phyloP scores from a whole-genome alignment of 306 rosid species.

The Cicer arietinum region DNA sequence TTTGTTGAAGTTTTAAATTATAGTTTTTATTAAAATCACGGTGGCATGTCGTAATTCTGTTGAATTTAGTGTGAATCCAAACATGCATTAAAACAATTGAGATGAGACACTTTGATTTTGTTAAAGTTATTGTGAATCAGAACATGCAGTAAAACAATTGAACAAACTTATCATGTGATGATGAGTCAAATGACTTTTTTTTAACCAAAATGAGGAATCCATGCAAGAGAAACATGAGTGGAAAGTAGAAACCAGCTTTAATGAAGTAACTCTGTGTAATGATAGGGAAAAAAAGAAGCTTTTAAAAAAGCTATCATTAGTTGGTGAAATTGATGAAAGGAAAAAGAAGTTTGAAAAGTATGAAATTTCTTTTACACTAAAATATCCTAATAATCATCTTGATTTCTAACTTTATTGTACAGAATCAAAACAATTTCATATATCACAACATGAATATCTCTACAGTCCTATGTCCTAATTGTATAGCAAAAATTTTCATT shows the following conservation, averaged over 20 bases:
- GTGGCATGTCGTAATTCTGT: no score
- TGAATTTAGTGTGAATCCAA: no score
- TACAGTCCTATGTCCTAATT: background rate
- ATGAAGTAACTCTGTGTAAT: conserved; percentile 44
- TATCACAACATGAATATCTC: conserved; percentile 23
- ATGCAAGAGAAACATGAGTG: conserved; percentile 43
- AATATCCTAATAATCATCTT: conserved; percentile 42
- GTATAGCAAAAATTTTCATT: background rate
- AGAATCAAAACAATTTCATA: conserved; percentile 32
- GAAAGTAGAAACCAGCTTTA: conserved; percentile 48
- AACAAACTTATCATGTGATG: background rate
- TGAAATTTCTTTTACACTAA: conserved; percentile 17
- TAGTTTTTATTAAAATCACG: no score
- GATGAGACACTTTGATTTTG: no score
- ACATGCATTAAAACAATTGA: no score
- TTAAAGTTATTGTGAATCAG: background rate
- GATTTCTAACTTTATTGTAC: conserved; percentile 41
- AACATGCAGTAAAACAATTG: background rate
- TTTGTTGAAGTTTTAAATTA: no score
- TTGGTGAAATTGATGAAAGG: conserved; percentile 43
- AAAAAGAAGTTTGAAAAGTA: conserved; percentile 41
- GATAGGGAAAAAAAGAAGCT: conserved; percentile 45
- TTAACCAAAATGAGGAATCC: conserved; percentile 9
- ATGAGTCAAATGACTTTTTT: background rate
- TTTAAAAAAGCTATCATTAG: conserved; percentile 41